phyloP scores from a whole-genome alignment of 768 basidiomycete genomes.

The Suillus placidus region DNA sequence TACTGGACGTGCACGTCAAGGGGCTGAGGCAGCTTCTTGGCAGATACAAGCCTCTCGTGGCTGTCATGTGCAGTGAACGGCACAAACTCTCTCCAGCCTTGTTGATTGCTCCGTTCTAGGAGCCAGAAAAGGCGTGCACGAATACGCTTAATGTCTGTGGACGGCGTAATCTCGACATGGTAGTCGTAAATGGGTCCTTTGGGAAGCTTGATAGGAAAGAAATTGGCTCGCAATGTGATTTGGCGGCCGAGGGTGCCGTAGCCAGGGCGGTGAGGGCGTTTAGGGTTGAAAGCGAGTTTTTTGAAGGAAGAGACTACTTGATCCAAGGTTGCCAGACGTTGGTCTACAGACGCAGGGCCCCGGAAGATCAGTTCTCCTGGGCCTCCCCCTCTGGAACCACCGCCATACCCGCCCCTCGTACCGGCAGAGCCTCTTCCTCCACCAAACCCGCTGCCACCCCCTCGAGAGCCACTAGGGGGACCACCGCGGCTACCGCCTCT shows the following conservation, averaged over 20 bases:
- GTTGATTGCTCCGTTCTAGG: constrained; percentile 40
- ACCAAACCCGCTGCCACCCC: constrained; percentile 20
- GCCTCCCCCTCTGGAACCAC: constrained; percentile 28
- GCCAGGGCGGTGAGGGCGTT: constrained; percentile 49
- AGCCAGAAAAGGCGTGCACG: constrained; percentile 44
- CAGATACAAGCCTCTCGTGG: constrained; percentile 45
- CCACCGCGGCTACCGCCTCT: constrained; percentile 22
- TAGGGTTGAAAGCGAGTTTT: constrained; percentile 32
- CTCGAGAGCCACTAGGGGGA: constrained; percentile 18
- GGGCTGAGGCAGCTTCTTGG: constrained; percentile 39
- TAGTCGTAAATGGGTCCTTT: constrained; percentile 49
- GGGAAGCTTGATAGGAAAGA: constrained; percentile 49
- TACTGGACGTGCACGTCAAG: constrained; percentile 38
- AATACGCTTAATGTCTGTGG: constrained; percentile 39
- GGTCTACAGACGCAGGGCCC: constrained; percentile 35
- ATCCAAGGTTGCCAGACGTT: constrained; percentile 31
- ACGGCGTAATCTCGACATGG: constrained; percentile 41
- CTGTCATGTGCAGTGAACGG: constrained; percentile 44
- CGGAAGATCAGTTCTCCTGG: constrained; percentile 34
- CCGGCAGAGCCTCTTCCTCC: constrained; percentile 16
- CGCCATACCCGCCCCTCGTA: constrained; percentile 28
- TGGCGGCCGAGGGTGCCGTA: constrained; percentile 44
- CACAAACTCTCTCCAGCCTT: constrained; percentile 41
- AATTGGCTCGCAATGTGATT: constrained; percentile 51
- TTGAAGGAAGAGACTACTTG: constrained; percentile 34